Percentiles rank a stretch among this genome's conserved stretches.
These are phyloP conservation scores for Phytophthora pinifolia DNA, from an alignment of 352 stramenopile species.

Conservation along the genomic window DNA sequence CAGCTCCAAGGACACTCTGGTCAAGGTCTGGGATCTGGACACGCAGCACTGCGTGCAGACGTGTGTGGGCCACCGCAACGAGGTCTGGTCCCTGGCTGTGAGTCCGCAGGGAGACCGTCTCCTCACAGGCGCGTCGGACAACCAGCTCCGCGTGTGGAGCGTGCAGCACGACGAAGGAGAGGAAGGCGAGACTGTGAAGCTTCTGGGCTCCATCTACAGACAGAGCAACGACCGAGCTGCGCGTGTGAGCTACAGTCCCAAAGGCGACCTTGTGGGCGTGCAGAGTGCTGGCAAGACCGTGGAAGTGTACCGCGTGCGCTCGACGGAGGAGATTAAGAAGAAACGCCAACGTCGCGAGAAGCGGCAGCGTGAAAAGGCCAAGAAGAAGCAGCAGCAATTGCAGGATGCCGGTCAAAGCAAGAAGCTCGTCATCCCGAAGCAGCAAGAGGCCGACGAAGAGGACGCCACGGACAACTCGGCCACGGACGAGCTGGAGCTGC, in stretches of 20 bases:
- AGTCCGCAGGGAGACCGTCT: conserved; percentile 62
- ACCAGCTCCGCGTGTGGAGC: conserved; percentile 79
- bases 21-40: conserved; percentile 95
- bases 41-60: conserved; percentile 95
- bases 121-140: conserved; percentile 81
- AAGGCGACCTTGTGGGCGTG: conserved; percentile 69
- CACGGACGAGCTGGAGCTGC: conserved; percentile 85
- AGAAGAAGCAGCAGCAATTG: conserved; percentile 65
- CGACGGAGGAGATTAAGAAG: conserved; percentile 88
- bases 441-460: conserved; percentile 40
- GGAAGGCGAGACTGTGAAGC: conserved; percentile 44
- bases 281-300: conserved; percentile 89
- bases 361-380: conserved; percentile 85
- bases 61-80: conserved; percentile 90
- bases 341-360: conserved; percentile 91
- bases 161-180: conserved; percentile 40
- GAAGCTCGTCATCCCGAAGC: conserved; percentile 34
- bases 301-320: conserved; percentile 90
- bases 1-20: conserved; percentile 91
- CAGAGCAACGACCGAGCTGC: conserved; percentile 77
- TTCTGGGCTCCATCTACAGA: conserved; percentile 72
- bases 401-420: conserved; percentile 27
- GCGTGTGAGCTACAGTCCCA: conserved; percentile 56
- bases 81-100: conserved; percentile 92
- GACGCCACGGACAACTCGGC: conserved; percentile 63